A percentile compares a stretch with the other conserved stretches of the same genome.
phyloP scores from a whole-genome alignment of 306 rosid genomes.

The Acacia melanoxylon region DNA sequence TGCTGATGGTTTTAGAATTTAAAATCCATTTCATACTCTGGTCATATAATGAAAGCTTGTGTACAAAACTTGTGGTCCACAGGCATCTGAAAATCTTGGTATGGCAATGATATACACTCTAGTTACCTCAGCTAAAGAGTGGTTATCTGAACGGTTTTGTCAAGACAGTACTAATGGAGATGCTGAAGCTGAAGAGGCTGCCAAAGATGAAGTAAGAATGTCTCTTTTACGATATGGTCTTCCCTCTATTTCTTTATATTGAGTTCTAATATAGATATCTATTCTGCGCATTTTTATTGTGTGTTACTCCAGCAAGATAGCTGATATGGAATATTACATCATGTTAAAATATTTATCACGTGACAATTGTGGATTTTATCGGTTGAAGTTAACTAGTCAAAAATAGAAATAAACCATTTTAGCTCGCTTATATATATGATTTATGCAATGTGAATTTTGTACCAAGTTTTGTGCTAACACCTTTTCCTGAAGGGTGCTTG shows the following conservation, averaged over 20 bases:
- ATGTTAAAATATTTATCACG: neutral
- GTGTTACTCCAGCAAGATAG: neutral
- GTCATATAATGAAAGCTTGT: constrained; percentile 31
- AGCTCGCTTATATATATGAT: neutral
- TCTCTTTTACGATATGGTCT: constrained; percentile 9
- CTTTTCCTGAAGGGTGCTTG: neutral
- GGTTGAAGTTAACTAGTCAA: neutral
- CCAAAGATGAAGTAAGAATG: constrained; percentile 77
- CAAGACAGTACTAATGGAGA: constrained; percentile 53
- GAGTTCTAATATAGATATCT: neutral
- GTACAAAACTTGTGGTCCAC: constrained; percentile 36
- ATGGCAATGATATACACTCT: constrained; percentile 99
- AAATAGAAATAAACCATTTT: neutral
- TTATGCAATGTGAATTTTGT: neutral
- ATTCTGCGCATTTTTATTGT: constrained; percentile 11
- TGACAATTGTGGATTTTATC: neutral
- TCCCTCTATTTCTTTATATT: constrained; percentile 22
- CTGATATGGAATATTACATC: neutral
- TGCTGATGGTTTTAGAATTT: constrained; percentile 34
- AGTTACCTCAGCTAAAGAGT: constrained; percentile 89
- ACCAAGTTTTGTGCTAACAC: neutral
- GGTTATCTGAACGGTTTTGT: constrained; percentile 77
- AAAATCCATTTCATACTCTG: constrained; percentile 24
- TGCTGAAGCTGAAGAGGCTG: constrained; percentile 83
- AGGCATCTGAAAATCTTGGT: constrained; percentile 99